phyloP scores from a whole-genome alignment of 352 stramenopile genomes.

The Globisporangium spiculum region DNA sequence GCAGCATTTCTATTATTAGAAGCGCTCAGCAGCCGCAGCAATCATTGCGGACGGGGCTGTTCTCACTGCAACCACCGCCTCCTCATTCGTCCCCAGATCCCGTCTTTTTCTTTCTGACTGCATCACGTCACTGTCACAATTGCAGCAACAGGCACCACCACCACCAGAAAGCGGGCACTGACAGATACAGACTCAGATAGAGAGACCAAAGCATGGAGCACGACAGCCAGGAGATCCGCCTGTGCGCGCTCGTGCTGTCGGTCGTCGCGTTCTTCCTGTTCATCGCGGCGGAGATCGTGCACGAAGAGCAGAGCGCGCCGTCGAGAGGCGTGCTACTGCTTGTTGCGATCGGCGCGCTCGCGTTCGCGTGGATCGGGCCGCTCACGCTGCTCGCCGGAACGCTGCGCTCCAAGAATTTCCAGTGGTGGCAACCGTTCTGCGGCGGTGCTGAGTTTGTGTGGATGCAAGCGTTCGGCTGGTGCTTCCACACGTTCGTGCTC shows the following conservation, averaged over 20 bases:
- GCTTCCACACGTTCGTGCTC: constrained; percentile 44
- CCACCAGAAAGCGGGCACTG: background rate
- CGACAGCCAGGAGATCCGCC: constrained; percentile 51
- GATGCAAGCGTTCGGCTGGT: constrained; percentile 65
- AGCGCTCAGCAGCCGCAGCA: background rate
- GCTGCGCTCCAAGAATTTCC: constrained; percentile 38
- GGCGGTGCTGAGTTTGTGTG: constrained; percentile 57
- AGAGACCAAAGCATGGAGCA: constrained; percentile 22
- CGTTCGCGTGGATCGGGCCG: constrained; percentile 55
- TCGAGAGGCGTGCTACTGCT: constrained; percentile 36
- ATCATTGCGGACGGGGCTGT: background rate
- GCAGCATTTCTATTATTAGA: constrained; percentile 4
- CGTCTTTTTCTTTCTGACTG: background rate
- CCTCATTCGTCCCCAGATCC: background rate
- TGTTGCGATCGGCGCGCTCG: constrained; percentile 44
- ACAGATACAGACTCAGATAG: background rate
- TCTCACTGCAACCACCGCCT: background rate
- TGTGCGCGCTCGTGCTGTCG: constrained; percentile 49
- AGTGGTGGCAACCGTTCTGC: constrained; percentile 61
- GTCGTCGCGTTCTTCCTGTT: constrained; percentile 60
- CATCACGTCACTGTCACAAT: constrained; percentile 5
- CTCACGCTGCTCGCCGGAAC: constrained; percentile 53
- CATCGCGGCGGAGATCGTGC: constrained; percentile 49
- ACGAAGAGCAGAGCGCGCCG: constrained; percentile 23
- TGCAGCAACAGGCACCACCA: background rate